These are phyloP conservation scores for Podaxis carcinomalis DNA, from an alignment of 768 basidiomycete species.

Conservation along the genomic window DNA sequence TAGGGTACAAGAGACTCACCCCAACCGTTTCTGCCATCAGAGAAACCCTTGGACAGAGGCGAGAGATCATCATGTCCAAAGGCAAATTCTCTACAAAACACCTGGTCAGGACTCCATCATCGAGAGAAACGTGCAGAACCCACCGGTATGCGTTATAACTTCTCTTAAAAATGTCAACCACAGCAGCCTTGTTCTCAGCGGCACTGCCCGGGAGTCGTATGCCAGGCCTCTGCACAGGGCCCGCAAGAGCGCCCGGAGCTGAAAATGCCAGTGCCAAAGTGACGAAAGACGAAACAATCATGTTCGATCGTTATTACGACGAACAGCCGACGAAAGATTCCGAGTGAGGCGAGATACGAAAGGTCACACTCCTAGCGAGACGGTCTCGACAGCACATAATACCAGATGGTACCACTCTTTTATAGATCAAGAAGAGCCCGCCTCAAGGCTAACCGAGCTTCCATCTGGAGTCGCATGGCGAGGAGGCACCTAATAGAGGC, in stretches of 20 bases:
- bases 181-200: slow-evolving; percentile 31
- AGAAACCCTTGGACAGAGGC: slow-evolving; percentile 34
- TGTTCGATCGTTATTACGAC: background rate
- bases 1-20: slow-evolving; percentile 22
- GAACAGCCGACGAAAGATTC: background rate
- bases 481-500: background rate
- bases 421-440: background rate
- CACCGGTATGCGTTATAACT: slow-evolving; percentile 59
- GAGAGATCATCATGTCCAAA: slow-evolving; percentile 61
- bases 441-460: background rate
- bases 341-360: background rate
- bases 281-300: background rate
- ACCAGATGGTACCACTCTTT: background rate
- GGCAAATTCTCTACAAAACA: slow-evolving; percentile 41
- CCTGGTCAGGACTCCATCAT: background rate
- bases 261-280: background rate
- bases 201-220: slow-evolving; percentile 41
- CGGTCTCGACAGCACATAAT: too few species aligned
- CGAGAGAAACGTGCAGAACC: slow-evolving; percentile 7
- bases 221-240: slow-evolving; percentile 38
- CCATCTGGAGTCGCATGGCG: background rate
- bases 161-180: slow-evolving; percentile 43
- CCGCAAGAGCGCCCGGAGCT: slow-evolving; percentile 18
- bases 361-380: too few species aligned
- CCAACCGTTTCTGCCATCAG: slow-evolving; percentile 38